Evolutionary conservation across 176 grass and related monocot genomes (phyloP).

Genomic region (Neostapfia colusana): DNA sequence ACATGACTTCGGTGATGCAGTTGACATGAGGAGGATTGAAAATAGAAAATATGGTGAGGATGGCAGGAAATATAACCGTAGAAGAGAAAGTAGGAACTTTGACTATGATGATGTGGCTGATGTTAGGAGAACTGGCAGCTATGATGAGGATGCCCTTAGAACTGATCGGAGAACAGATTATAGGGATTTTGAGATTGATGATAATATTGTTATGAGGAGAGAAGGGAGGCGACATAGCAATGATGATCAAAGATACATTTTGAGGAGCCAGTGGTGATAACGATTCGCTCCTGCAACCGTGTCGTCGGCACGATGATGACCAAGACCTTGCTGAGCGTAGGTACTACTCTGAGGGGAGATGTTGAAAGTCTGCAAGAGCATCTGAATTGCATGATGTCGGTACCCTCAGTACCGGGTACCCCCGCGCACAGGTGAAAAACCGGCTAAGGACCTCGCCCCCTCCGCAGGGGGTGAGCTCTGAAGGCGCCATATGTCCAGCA

Average conservation of each 20-base stretch:
- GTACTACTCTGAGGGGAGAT: slow-evolving; percentile 22
- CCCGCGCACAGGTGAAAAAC: no score
- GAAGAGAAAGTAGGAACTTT: slow-evolving; percentile 29
- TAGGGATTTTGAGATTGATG: slow-evolving; percentile 29
- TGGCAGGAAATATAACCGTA: slow-evolving; percentile 37
- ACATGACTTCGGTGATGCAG: slow-evolving; percentile 20
- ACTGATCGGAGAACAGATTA: not conserved
- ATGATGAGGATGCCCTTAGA: no score
- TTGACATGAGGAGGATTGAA: slow-evolving; percentile 2
- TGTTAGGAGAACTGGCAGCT: slow-evolving; percentile 23
- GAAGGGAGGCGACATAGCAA: slow-evolving; percentile 13
- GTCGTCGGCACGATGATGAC: slow-evolving; percentile 15
- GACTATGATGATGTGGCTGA: slow-evolving; percentile 32
- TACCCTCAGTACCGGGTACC: no score
- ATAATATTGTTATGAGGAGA: slow-evolving; percentile 31
- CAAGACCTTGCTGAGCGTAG: slow-evolving; percentile 23
- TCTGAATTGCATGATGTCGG: slow-evolving; percentile 41
- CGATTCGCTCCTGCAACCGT: slow-evolving; percentile 20
- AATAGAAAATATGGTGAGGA: slow-evolving; percentile 31
- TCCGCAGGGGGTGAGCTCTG: no score
- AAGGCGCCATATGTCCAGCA: no score
- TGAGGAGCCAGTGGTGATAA: slow-evolving; percentile 5
- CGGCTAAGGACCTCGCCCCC: no score
- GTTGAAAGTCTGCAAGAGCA: slow-evolving; percentile 17
- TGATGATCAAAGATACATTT: slow-evolving; percentile 28